Evolutionary conservation across 352 stramenopile species (phyloP), one percentile per base, ranked within the genome.

Genomic region (Ophiocytium majus): DNA sequence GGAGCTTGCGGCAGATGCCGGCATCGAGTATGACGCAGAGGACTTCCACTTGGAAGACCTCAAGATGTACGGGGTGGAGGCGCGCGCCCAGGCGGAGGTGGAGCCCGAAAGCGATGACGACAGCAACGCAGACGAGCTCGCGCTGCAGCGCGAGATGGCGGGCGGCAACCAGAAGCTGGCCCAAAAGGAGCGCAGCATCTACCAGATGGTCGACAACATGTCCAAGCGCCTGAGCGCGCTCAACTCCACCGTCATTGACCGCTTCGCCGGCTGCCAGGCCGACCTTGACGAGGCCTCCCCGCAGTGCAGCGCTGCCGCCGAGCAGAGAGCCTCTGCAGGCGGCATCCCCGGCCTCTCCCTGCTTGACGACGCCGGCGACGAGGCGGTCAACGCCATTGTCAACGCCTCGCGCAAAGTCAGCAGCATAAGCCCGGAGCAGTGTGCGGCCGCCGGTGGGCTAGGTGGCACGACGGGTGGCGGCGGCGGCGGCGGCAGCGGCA

Each of bases 151-250:
- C 75, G 34, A 79, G 79, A 34, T 23, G 10, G 9, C 34, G 9
- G 28, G 1, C 36, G 50, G 32, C 37, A 88, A 86, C 37, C 78
- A 89, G 76, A 90, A 90, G 76, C 83, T 90, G 17, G 76, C 74
- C 0, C 86, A 90, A 36, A 90, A 90, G 79, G 86, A 90, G 81
- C 83, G 86, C 63, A 87, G 81, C 78, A 87, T 90, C 23, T 82
- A 90, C 33, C 86, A 90, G 71, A 85, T 90, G 83, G 85, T 90
- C 66, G 88, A 89, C 28, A 83, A 85, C 14, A 43, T 90, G 17
- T 87, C 81, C 66, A 75, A 82, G n/a, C 81, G 86, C 79, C 76
- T 90, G 9, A 85, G 79, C 33, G 83, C 57, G 50, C 83, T 88
- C n/a, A 89, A 87, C 66, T 76, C 85, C 34, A 43, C 83, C 23